phyloP scores from a whole-genome alignment of 2,329 filamentous ascomycete species.

The Lasiodiplodia sp. region DNA sequence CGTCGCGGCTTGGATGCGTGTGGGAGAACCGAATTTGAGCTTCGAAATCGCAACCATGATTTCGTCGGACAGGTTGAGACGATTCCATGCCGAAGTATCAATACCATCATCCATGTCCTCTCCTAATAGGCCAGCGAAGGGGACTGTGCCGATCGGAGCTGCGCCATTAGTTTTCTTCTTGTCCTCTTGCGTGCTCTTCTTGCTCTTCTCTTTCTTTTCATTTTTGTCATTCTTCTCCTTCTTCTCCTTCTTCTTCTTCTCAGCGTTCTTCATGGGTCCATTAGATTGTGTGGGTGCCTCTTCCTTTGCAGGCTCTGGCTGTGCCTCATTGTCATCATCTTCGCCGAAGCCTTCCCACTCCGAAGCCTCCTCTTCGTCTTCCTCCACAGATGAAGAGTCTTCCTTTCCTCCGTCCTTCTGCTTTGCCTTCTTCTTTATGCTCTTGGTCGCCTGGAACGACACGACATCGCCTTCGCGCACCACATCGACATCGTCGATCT shows the following conservation, averaged over 20 bases:
- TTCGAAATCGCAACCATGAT: conserved; percentile 77
- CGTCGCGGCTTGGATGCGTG: conserved; percentile 77
- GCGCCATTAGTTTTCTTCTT: conserved; percentile 40
- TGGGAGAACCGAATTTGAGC: conserved; percentile 81
- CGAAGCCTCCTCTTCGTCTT: conserved; percentile 37
- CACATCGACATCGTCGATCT: conserved; percentile 91
- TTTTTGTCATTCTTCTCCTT: conserved; percentile 32
- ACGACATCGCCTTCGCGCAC: conserved; percentile 64
- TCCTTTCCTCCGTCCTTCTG: conserved; percentile 37
- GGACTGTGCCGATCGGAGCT: conserved; percentile 52
- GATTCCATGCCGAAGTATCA: conserved; percentile 80
- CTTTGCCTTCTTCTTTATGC: conserved; percentile 39
- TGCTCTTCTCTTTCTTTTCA: conserved; percentile 38
- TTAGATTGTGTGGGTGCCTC: conserved; percentile 32
- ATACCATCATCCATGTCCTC: conserved; percentile 65
- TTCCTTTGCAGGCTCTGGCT: conserved; percentile 36
- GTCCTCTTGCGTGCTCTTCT: conserved; percentile 36
- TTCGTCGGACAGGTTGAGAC: conserved; percentile 74
- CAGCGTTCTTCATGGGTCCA: conserved; percentile 33
- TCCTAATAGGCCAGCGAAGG: conserved; percentile 64
- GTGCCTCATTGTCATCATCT: conserved; percentile 43
- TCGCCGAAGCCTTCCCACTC: conserved; percentile 45
- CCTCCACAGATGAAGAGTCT: conserved; percentile 18
- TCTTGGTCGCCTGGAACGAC: conserved; percentile 43
- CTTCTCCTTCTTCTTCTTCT: conserved; percentile 35